Evolutionary conservation across 345 rosid species (phyloP).

Genomic region (Citrus reticulata): DNA sequence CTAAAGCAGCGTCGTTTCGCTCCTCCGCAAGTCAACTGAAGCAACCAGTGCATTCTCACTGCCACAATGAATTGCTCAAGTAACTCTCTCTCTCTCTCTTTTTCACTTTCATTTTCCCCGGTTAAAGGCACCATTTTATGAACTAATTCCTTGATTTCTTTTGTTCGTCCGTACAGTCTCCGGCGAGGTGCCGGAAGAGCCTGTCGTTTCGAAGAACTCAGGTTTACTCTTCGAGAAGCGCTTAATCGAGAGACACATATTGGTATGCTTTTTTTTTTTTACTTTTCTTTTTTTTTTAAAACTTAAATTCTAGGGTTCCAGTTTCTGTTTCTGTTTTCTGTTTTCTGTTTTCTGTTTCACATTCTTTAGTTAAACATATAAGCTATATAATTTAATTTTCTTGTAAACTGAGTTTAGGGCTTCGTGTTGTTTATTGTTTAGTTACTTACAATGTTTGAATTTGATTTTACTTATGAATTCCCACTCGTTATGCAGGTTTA

Average conservation of each 20-base stretch:
- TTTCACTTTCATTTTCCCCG: neutral
- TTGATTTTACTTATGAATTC: neutral
- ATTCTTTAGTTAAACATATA: neutral
- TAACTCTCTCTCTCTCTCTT: slow-evolving; percentile 23
- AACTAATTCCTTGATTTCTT: slow-evolving; percentile 13
- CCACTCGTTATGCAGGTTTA: neutral
- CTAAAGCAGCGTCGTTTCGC: slow-evolving; percentile 5
- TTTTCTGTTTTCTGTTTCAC: neutral
- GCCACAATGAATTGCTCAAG: slow-evolving; percentile 79
- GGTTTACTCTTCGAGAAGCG: slow-evolving; percentile 91
- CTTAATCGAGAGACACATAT: slow-evolving; percentile 77
- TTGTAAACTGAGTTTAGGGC: neutral
- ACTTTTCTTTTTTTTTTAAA: neutral
- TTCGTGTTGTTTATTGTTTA: neutral
- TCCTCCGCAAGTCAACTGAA: neutral
- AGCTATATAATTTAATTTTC: neutral
- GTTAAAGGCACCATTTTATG: neutral
- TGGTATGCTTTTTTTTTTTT: slow-evolving; percentile 29
- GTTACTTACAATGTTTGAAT: neutral
- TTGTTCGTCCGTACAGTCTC: slow-evolving; percentile 49
- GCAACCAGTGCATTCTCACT: slow-evolving; percentile 28
- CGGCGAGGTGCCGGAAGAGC: slow-evolving; percentile 92
- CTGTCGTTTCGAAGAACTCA: slow-evolving; percentile 75
- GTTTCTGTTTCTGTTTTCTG: neutral
- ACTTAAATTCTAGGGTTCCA: slow-evolving; percentile 32